Evolutionary conservation across 1,139 yeast genomes (phyloP).

Genomic region (Saccharomyces hybrid): DNA sequence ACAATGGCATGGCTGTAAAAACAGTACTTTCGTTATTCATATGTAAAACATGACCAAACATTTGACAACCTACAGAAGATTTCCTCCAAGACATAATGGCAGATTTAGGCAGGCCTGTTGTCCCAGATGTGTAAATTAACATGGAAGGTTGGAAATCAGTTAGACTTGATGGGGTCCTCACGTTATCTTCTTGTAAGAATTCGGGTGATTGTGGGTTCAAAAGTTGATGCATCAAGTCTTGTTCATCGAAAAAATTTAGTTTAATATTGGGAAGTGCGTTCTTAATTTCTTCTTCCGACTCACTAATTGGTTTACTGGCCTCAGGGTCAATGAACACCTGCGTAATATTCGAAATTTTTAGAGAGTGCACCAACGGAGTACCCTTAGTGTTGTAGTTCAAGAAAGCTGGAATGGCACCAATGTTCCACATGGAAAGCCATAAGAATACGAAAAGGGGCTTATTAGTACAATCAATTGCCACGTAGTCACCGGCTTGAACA

Average conservation of each 20-base stretch:
- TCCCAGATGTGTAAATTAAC: slow-evolving; percentile 86
- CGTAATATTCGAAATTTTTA: slow-evolving; percentile 57
- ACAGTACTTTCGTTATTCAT: slow-evolving; percentile 50
- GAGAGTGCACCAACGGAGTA: slow-evolving; percentile 70
- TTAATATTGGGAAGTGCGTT: slow-evolving; percentile 34
- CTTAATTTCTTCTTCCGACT: slow-evolving; percentile 46
- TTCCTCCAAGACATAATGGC: slow-evolving; percentile 93
- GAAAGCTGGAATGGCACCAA: slow-evolving; percentile 87
- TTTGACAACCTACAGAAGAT: slow-evolving; percentile 54
- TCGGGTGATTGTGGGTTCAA: slow-evolving; percentile 42
- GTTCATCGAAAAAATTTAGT: slow-evolving; percentile 52
- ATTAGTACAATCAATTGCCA: slow-evolving; percentile 74
- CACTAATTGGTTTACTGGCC: slow-evolving; percentile 48
- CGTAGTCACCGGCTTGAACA: slow-evolving; percentile 57
- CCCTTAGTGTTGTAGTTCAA: slow-evolving; percentile 75
- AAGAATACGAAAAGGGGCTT: slow-evolving; percentile 72
- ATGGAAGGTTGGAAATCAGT: slow-evolving; percentile 58
- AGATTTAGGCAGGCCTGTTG: slow-evolving; percentile 92
- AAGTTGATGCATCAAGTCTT: slow-evolving; percentile 38
- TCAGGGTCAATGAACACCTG: slow-evolving; percentile 72
- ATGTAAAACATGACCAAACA: slow-evolving; percentile 66
- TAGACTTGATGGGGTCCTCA: slow-evolving; percentile 47
- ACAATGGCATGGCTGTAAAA: slow-evolving; percentile 91
- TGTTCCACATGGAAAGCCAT: slow-evolving; percentile 85
- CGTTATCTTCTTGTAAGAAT: slow-evolving; percentile 47